Percentiles rank a stretch among this genome's conserved stretches.
Conservation (phyloP, 805 yeast genomes). For the Vanderwaltozyma tropicalis region DNA sequence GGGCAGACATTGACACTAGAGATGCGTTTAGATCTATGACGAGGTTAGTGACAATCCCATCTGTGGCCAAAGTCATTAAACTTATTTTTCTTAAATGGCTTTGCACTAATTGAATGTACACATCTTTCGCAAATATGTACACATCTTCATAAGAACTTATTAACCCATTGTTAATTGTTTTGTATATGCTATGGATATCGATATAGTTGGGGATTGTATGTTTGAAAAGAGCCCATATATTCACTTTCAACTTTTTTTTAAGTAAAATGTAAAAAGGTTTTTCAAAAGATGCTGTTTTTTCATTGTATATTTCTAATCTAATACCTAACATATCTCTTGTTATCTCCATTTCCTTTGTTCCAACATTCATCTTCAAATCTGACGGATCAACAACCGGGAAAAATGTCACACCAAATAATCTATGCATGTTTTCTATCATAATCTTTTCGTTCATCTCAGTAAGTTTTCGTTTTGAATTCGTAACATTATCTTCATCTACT, state of each 20-base stretch:
- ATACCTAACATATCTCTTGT: constrained; percentile 27
- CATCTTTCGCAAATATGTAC: constrained; percentile 21
- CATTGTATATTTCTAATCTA: constrained; percentile 32
- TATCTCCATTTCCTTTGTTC: constrained; percentile 7
- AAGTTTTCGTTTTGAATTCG: background rate
- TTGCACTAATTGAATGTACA: constrained; percentile 13
- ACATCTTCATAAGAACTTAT: constrained; percentile 11
- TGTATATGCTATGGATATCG: constrained; percentile 12
- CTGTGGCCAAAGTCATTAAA: constrained; percentile 9
- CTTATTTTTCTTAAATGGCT: constrained; percentile 8
- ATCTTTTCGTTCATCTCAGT: constrained; percentile 12
- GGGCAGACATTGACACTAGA: constrained; percentile 7
- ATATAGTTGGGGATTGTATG: constrained; percentile 30
- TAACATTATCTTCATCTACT: background rate
- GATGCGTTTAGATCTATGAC: constrained; percentile 15
- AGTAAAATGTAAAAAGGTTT: constrained; percentile 30
- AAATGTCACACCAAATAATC: constrained; percentile 32
- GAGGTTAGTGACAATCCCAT: constrained; percentile 9
- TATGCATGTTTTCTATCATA: constrained; percentile 26
- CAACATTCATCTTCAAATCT: constrained; percentile 12
- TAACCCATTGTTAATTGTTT: constrained; percentile 8
- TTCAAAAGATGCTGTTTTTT: constrained; percentile 20
- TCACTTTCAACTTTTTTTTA: constrained; percentile 20
- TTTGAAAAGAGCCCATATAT: constrained; percentile 28
- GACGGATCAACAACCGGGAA: constrained; percentile 32